These are phyloP conservation scores for Parietaria judaica DNA, from an alignment of 306 rosid species.

Conservation along the genomic window DNA sequence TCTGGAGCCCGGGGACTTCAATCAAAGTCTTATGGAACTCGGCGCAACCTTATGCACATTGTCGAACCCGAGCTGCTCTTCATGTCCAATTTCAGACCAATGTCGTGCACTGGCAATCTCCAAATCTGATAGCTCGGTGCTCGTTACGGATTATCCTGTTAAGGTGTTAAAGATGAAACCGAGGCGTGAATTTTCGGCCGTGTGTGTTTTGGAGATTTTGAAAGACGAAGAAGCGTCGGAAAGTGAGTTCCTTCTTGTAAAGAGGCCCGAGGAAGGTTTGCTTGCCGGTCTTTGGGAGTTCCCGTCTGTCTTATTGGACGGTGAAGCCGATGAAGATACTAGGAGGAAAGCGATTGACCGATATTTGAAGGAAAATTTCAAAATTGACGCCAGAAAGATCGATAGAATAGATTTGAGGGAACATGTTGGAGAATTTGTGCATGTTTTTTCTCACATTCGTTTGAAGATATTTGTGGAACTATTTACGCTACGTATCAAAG, in stretches of 20 bases:
- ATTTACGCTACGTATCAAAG: slow-evolving; percentile 52
- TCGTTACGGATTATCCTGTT: slow-evolving; percentile 71
- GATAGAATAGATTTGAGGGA: slow-evolving; percentile 46
- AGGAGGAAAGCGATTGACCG: slow-evolving; percentile 47
- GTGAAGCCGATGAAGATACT: slow-evolving; percentile 35
- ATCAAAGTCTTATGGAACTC: slow-evolving; percentile 96
- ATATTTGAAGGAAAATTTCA: slow-evolving; percentile 40
- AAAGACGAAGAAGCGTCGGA: slow-evolving; percentile 31
- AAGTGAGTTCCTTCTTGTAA: slow-evolving; percentile 63
- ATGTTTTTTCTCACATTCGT: slow-evolving; percentile 82
- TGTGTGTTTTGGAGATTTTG: slow-evolving; percentile 73
- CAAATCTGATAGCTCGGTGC: slow-evolving; percentile 37
- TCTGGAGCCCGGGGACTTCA: slow-evolving; percentile 78
- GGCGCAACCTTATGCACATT: slow-evolving; percentile 86
- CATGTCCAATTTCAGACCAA: slow-evolving; percentile 66
- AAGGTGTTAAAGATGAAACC: slow-evolving; percentile 54
- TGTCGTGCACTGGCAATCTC: slow-evolving; percentile 56
- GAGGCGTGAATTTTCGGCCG: slow-evolving; percentile 61
- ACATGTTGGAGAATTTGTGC: slow-evolving; percentile 78
- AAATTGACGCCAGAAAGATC: slow-evolving; percentile 43
- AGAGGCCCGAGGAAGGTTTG: slow-evolving; percentile 83
- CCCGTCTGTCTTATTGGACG: slow-evolving; percentile 64
- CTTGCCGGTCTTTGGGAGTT: slow-evolving; percentile 99
- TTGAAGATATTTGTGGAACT: slow-evolving; percentile 74
- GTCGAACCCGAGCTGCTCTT: slow-evolving; percentile 59